Percentiles rank a stretch among this genome's conserved stretches.
Conservation (phyloP, 2,329 filamentous ascomycete species). For the Cercospora beticola region DNA sequence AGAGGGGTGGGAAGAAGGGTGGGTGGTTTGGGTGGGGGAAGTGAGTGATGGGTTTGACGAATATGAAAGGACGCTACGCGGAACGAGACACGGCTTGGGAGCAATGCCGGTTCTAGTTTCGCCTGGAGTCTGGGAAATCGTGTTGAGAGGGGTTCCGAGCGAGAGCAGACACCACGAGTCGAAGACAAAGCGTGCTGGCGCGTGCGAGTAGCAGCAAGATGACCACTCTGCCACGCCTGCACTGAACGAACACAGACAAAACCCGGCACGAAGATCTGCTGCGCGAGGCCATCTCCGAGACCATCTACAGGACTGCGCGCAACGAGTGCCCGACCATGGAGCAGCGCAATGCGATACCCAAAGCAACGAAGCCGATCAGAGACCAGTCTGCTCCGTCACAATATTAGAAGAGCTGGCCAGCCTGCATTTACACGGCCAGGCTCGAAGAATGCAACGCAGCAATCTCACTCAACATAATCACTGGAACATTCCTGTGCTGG, state of each 20-base stretch:
- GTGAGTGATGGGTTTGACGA: neutral
- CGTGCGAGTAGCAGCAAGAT: neutral
- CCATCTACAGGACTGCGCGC: neutral
- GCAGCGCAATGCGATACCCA: neutral
- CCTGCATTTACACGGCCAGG: neutral
- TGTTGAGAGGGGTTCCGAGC: neutral
- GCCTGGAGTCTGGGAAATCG: neutral
- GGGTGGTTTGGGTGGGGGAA: conserved; percentile 20
- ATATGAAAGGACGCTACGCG: no score
- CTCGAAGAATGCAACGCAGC: neutral
- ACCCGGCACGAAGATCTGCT: neutral
- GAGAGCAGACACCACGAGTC: neutral
- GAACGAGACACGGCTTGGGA: neutral
- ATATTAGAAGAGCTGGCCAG: neutral
- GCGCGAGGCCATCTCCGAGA: neutral
- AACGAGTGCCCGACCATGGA: neutral
- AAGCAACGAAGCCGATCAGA: neutral
- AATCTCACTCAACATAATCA: neutral
- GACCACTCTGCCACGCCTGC: neutral
- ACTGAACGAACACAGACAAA: neutral
- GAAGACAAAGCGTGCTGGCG: neutral
- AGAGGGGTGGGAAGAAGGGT: conserved; percentile 6
- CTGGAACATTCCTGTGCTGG: neutral
- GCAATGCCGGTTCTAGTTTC: neutral
- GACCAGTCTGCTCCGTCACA: neutral